Base-by-base conservation (phyloP, 352 stramenopile species). In the Phytophthora hybrid region DNA sequence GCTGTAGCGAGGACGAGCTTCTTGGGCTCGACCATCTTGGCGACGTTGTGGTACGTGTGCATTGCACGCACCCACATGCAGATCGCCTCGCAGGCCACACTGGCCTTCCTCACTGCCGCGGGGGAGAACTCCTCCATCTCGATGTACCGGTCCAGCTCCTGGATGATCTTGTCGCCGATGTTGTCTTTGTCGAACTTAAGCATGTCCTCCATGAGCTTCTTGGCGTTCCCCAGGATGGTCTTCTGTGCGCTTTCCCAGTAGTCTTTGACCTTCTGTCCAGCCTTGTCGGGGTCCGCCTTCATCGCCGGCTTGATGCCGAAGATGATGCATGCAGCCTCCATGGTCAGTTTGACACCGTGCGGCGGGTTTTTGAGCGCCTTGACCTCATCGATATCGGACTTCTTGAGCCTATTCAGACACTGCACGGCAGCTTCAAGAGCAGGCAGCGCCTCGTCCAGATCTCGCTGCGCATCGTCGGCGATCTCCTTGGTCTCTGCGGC, bases 51-150 rank as follows among this genome's bases (percentile, higher is more conserved):
- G 74, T 98, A 98, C 52, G 90, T 97, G 79, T 98, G 90, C 94
- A 98, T 98, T 9, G 94, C 94, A 11, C 93, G 87, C 9, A 97
- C 91, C 94, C 94, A 98, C 92, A 98, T 97, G 63, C 94, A 98
- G 71, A 98, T 98, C 5, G 94, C 94, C 58, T 97, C 93, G 58
- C 94, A 98, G 1, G 94, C 94, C 5, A 94, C 90, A 47, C 91
- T 98, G 2, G 93, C 93, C 67, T 98, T 98, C 32, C 93, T 87
- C 31, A 98, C 93, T 14, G 91, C 74, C 21, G 92, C 89, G 16
- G 93, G 91, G n/a, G 87, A 89, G 74, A 98, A 98, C 52, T 98
- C 89, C 5, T 96, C 89, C 82, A 97, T 95, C 37, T 94, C 90
- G 31, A 98, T 97, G 70, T 97, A 97, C 14, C 91, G 79, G 52